phyloP scores from a whole-genome alignment of 768 basidiomycete genomes.

The Trametes meyenii region DNA sequence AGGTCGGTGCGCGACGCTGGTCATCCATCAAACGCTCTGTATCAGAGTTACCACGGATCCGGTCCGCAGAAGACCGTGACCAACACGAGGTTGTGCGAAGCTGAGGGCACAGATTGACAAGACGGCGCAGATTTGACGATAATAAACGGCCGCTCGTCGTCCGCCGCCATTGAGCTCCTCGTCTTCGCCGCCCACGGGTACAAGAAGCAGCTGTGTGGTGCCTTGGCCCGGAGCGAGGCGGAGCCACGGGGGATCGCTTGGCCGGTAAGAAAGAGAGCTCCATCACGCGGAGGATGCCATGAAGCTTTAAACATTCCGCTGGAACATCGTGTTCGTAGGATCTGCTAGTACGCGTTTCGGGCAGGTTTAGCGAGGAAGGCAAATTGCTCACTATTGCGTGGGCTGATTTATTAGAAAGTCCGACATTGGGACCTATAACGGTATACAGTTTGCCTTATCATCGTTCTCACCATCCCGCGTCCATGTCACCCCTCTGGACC shows the following conservation, averaged over 20 bases:
- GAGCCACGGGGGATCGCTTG: slow-evolving; percentile 21
- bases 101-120: slow-evolving; percentile 13
- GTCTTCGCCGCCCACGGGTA: not conserved
- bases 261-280: not conserved
- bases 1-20: not conserved
- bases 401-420: slow-evolving; percentile 30
- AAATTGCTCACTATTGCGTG: slow-evolving; percentile 16
- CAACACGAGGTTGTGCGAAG: slow-evolving; percentile 5
- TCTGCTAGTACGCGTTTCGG: slow-evolving; percentile 9
- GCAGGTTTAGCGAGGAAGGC: slow-evolving; percentile 19
- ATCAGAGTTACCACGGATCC: not conserved
- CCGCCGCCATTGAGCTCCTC: not conserved
- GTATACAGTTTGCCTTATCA: slow-evolving; percentile 32
- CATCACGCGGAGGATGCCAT: slow-evolving; percentile 29
- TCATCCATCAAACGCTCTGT: not conserved
- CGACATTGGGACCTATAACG: slow-evolving; percentile 32
- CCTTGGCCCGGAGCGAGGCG: not conserved
- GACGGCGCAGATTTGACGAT: slow-evolving; percentile 13
- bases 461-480: slow-evolving; percentile 27
- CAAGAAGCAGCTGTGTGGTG: not conserved
- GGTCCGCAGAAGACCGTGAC: slow-evolving; percentile 1
- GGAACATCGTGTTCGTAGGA: slow-evolving; percentile 11
- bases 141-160: not conserved
- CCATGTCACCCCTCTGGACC: slow-evolving; percentile 24
- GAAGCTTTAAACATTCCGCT: slow-evolving; percentile 34